These are phyloP conservation scores for Ceratonia siliqua DNA, from an alignment of 306 rosid species.

Conservation along the genomic window DNA sequence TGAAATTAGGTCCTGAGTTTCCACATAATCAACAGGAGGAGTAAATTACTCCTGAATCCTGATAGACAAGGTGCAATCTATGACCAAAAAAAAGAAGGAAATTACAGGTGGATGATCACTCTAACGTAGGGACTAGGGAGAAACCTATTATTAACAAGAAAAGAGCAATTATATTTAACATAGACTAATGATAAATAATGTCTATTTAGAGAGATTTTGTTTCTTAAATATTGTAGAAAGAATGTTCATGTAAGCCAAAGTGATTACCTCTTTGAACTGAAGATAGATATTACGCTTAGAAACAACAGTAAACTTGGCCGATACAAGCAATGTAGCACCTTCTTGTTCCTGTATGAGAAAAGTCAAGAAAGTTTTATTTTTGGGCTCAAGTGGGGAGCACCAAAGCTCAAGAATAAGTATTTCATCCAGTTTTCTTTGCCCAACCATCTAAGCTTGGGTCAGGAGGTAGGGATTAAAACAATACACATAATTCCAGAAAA, in stretches of 20 bases:
- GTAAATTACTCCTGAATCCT: not conserved
- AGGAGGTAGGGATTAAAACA: not conserved
- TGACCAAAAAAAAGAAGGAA: not conserved
- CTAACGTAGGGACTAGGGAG: not conserved
- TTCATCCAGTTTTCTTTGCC: slow-evolving; percentile 3
- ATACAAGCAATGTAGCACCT: slow-evolving; percentile 89
- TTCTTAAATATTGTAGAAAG: slow-evolving; percentile 29
- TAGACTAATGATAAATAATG: not conserved
- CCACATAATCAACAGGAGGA: not conserved
- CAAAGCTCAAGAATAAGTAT: slow-evolving; percentile 8
- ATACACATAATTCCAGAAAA: slow-evolving; percentile 8
- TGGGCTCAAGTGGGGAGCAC: slow-evolving; percentile 7
- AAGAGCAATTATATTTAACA: not conserved
- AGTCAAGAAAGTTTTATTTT: not conserved
- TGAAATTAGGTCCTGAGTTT: not conserved
- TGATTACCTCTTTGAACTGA: slow-evolving; percentile 81
- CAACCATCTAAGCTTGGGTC: slow-evolving; percentile 19
- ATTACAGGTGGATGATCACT: not conserved
- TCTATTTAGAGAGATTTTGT: not conserved
- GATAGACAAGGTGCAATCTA: not conserved
- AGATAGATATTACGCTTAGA: slow-evolving; percentile 84
- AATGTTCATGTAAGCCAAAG: slow-evolving; percentile 13
- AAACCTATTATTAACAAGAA: not conserved
- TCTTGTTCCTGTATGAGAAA: slow-evolving; percentile 73
- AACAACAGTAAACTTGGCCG: slow-evolving; percentile 73